Evolutionary conservation across 2,329 filamentous ascomycete genomes (phyloP).

Genomic region (Albophoma yamanashiensis): DNA sequence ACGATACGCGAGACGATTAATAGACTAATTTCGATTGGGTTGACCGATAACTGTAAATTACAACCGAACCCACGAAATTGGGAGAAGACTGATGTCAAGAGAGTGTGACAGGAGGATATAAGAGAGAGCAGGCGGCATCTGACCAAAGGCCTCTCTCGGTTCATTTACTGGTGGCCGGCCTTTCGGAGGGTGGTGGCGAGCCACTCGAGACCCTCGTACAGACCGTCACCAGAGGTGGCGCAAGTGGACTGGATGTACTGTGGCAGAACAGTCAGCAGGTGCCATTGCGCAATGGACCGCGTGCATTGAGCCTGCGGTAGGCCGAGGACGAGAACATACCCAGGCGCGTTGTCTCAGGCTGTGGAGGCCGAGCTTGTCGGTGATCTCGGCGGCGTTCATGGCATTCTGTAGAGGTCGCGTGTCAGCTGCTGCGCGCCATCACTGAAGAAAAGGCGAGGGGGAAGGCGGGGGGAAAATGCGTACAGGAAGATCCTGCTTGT

Average conservation of each 20-base stretch:
- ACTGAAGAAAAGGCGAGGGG: not conserved
- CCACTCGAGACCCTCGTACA: conserved; percentile 98
- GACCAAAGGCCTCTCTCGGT: conserved; percentile 20
- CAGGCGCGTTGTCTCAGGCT: conserved; percentile 96
- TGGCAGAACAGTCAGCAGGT: conserved; percentile 7
- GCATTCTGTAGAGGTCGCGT: conserved; percentile 57
- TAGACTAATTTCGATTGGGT: conserved; percentile 46
- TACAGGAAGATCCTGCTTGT: conserved; percentile 99
- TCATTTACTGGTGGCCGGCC: conserved; percentile 51
- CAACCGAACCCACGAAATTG: conserved; percentile 42
- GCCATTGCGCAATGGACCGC: not conserved
- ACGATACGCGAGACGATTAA: conserved; percentile 25
- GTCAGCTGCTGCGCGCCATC: conserved; percentile 3
- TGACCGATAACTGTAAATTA: conserved; percentile 44
- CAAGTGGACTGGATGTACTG: conserved; percentile 99
- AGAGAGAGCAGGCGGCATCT: conserved; percentile 21
- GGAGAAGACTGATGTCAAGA: conserved; percentile 26
- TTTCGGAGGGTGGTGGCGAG: conserved; percentile 76
- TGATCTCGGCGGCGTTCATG: conserved; percentile 99
- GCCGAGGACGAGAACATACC: conserved; percentile 52
- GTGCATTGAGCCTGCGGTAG: not conserved
- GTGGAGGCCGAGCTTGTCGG: conserved; percentile 99
- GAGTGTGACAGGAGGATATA: conserved; percentile 28
- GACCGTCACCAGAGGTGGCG: conserved; percentile 96
- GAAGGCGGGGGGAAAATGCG: conserved; percentile 26